phyloP scores from a whole-genome alignment of 2,329 filamentous ascomycete species.

The Colletotrichum sp. region DNA sequence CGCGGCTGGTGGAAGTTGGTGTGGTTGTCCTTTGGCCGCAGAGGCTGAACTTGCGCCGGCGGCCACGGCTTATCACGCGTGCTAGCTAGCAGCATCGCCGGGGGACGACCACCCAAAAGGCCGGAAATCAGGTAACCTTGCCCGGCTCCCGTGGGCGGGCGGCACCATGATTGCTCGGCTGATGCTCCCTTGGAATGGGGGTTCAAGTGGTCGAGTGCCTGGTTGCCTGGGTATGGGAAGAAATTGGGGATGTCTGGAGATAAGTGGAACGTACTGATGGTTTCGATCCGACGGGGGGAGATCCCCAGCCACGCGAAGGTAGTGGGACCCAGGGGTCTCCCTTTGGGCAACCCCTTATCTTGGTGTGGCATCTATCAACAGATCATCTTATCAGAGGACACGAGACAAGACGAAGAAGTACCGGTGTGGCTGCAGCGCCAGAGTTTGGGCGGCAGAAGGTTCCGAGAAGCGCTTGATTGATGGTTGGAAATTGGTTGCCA shows the following conservation, averaged over 20 bases:
- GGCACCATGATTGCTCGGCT: background rate
- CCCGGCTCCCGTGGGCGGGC: background rate
- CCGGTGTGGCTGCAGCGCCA: background rate
- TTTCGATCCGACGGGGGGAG: background rate
- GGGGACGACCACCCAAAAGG: background rate
- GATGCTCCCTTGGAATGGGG: background rate
- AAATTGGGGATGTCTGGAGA: background rate
- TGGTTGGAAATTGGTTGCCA: background rate
- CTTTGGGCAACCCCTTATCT: background rate
- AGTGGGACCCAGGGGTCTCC: background rate
- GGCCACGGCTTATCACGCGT: background rate
- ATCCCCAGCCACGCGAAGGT: slow-evolving; percentile 2
- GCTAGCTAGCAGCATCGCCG: background rate
- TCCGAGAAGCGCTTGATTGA: background rate
- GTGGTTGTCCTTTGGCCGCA: background rate
- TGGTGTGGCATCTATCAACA: background rate
- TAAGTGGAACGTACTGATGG: background rate
- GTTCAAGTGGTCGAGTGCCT: background rate
- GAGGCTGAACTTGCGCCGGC: background rate
- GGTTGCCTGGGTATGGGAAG: background rate
- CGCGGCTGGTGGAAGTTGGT: background rate
- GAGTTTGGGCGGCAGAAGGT: background rate
- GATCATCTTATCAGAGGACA: background rate
- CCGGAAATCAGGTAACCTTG: background rate
- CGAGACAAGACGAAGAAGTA: background rate